phyloP scores from a whole-genome alignment of 352 stramenopile species.

The Pythium rishiriense region DNA sequence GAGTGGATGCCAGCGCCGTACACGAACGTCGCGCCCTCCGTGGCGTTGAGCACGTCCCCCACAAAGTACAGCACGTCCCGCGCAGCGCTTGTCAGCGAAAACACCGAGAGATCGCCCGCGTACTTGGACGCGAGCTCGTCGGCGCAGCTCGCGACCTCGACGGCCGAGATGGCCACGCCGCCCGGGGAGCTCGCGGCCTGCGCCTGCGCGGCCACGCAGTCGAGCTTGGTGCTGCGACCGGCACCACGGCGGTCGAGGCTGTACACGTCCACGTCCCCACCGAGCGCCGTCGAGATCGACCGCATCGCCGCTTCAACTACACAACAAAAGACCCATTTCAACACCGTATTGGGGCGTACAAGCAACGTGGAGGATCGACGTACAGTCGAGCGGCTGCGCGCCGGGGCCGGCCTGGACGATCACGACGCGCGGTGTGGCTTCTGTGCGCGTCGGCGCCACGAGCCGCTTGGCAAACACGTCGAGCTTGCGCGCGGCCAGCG shows the following conservation, averaged over 20 bases:
- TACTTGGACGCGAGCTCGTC: constrained; percentile 22
- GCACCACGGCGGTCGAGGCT: constrained; percentile 36
- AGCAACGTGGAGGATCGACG: neutral
- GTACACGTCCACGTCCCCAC: constrained; percentile 33
- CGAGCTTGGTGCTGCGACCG: constrained; percentile 27
- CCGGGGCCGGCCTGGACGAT: constrained; percentile 29
- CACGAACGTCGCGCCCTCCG: constrained; percentile 17
- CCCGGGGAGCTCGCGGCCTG: constrained; percentile 14
- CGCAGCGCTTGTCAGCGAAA: constrained; percentile 31
- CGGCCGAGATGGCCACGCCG: constrained; percentile 9
- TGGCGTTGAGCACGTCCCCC: constrained; percentile 5
- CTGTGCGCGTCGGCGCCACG: neutral
- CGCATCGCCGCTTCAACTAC: constrained; percentile 46
- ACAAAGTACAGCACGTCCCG: constrained; percentile 30
- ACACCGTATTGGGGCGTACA: neutral
- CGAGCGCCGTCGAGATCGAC: constrained; percentile 27
- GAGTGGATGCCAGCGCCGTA: constrained; percentile 24
- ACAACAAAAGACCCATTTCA: neutral
- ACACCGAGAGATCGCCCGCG: constrained; percentile 9
- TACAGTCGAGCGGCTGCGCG: constrained; percentile 15
- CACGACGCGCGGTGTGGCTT: constrained; percentile 14
- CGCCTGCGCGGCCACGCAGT: constrained; percentile 26
- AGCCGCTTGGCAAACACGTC: constrained; percentile 36
- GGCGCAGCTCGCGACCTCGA: constrained; percentile 22
- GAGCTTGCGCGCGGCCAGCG: constrained; percentile 8